Percentiles rank a stretch among this genome's conserved stretches.
phyloP scores from a whole-genome alignment of 768 basidiomycete genomes.

The Leccinum arenicola region DNA sequence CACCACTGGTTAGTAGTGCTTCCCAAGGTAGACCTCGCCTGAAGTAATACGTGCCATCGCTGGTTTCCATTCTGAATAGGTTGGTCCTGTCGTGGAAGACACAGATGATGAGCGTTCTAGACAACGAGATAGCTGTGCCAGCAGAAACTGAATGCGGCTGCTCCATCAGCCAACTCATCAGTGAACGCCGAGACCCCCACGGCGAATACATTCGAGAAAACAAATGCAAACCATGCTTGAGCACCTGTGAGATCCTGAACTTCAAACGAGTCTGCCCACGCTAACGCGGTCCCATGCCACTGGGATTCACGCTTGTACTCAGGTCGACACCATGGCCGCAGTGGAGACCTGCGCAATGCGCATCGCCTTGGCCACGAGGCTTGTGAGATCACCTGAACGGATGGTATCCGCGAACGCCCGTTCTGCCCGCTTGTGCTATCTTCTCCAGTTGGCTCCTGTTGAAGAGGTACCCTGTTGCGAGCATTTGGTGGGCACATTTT shows the following conservation, averaged over 20 bases:
- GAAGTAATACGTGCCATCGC: too few relatives aligned
- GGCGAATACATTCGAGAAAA: constrained; percentile 21
- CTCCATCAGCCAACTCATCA: constrained; percentile 36
- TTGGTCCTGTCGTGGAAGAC: background rate
- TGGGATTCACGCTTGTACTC: constrained; percentile 57
- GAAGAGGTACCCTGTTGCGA: constrained; percentile 43
- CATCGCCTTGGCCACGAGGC: constrained; percentile 57
- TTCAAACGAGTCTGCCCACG: constrained; percentile 58
- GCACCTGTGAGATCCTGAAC: constrained; percentile 45
- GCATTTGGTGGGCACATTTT: constrained; percentile 46
- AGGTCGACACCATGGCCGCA: constrained; percentile 50
- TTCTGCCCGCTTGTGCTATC: constrained; percentile 42
- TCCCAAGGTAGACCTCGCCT: background rate
- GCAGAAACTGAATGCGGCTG: too few relatives aligned
- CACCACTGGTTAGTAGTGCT: background rate
- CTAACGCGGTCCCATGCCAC: constrained; percentile 42
- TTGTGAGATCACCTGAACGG: constrained; percentile 53
- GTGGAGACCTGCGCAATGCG: constrained; percentile 50
- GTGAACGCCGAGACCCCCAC: constrained; percentile 49
- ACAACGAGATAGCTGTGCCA: too few relatives aligned
- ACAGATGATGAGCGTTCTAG: background rate
- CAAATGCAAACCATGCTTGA: constrained; percentile 53
- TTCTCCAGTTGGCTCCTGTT: constrained; percentile 40
- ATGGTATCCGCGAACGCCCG: constrained; percentile 47
- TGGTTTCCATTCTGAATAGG: background rate